Conservation (phyloP, 805 yeast genomes). For the Candida awuae region DNA sequence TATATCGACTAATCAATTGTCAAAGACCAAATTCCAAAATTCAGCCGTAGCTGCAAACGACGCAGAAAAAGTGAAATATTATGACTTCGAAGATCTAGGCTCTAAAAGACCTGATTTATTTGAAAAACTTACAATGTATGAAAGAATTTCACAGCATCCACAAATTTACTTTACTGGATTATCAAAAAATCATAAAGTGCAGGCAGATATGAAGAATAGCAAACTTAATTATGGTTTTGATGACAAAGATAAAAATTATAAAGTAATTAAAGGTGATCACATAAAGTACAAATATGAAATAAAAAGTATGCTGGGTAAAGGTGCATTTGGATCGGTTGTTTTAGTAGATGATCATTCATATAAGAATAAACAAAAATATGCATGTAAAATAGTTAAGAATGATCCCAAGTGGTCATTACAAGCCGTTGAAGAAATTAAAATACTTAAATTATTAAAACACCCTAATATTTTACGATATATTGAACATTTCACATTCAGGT, state of each 20-base stretch:
- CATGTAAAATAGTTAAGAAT: constrained; percentile 70
- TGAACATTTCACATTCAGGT: constrained; percentile 70
- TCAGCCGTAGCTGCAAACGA: no score
- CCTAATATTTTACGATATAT: constrained; percentile 42
- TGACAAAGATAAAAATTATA: constrained; percentile 58
- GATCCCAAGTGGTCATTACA: constrained; percentile 68
- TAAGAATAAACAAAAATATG: constrained; percentile 48
- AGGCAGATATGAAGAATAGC: constrained; percentile 32
- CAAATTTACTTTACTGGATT: constrained; percentile 46
- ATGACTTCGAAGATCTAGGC: constrained; percentile 15
- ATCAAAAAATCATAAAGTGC: constrained; percentile 17
- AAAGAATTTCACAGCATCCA: constrained; percentile 38
- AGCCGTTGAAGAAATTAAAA: constrained; percentile 68
- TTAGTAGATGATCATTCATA: constrained; percentile 51
- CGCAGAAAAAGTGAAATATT: not conserved
- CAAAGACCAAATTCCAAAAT: not conserved
- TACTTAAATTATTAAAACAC: constrained; percentile 42
- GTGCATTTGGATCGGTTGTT: constrained; percentile 77
- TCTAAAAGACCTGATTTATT: constrained; percentile 16
- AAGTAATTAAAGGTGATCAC: constrained; percentile 53
- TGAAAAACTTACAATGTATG: constrained; percentile 40
- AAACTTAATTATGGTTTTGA: constrained; percentile 62
- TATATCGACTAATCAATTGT: not conserved
- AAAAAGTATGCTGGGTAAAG: constrained; percentile 53
- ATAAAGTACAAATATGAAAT: constrained; percentile 69